Evolutionary conservation across 768 basidiomycete species (phyloP).

Genomic region (Hericium rajendrae): DNA sequence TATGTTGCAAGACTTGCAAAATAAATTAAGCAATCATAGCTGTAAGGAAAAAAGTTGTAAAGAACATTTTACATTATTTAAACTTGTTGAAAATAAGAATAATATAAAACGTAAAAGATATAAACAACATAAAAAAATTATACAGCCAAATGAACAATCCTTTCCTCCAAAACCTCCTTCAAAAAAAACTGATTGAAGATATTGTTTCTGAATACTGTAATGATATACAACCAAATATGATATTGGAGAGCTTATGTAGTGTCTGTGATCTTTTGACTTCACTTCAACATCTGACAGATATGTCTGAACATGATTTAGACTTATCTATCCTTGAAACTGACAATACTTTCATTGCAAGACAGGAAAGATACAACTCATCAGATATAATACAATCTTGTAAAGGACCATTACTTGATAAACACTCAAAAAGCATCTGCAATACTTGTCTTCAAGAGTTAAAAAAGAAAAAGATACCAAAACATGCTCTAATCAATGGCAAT

Average conservation of each 20-base stretch:
- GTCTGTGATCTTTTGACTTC: neutral
- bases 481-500: conserved; percentile 24
- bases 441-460: neutral
- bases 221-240: neutral
- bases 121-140: no score
- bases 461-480: conserved; percentile 13
- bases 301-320: neutral
- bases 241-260: neutral
- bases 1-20: no score
- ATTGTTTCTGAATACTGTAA: neutral
- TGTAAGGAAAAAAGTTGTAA: no score
- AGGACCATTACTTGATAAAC: neutral
- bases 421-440: neutral
- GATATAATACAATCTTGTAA: neutral
- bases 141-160: neutral
- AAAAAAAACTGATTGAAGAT: neutral
- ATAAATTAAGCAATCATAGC: no score
- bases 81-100: no score
- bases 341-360: neutral
- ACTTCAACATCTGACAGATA: neutral
- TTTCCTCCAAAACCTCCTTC: neutral
- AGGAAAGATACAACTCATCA: neutral
- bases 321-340: neutral
- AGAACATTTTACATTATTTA: no score
- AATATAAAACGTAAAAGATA: no score